Evolutionary conservation across 176 grass and related monocot species (phyloP).

Genomic region (Saccharum spontaneum): DNA sequence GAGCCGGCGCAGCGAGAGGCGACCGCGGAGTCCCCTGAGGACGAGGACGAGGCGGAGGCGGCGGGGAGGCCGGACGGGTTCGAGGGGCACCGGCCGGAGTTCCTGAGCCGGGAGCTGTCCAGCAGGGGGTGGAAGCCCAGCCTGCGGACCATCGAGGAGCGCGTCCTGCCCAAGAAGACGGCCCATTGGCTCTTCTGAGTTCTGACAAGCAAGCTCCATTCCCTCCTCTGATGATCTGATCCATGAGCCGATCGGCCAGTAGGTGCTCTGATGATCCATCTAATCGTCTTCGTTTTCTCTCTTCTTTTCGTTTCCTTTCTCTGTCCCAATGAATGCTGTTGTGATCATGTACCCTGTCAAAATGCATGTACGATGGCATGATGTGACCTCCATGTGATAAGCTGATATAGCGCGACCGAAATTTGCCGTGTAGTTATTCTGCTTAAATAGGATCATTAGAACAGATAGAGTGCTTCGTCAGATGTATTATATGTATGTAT

Average conservation of each 20-base stretch:
- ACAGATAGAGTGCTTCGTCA: not conserved
- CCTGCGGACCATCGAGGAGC: slow-evolving; percentile 83
- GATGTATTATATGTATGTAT: not conserved
- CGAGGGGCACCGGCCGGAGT: slow-evolving; percentile 57
- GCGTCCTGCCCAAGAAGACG: slow-evolving; percentile 51
- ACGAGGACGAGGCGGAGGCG: not conserved
- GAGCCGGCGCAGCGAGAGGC: not conserved
- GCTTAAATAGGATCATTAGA: not conserved
- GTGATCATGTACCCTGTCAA: slow-evolving; percentile 6
- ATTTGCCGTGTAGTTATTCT: slow-evolving; percentile 14
- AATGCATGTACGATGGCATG: slow-evolving; percentile 33
- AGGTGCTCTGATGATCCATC: not conserved
- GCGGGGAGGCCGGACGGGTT: slow-evolving; percentile 32
- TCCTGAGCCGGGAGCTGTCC: slow-evolving; percentile 76
- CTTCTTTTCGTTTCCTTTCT: not conserved
- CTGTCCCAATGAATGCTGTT: slow-evolving; percentile 17
- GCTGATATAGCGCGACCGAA: slow-evolving; percentile 25
- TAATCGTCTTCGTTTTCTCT: not conserved
- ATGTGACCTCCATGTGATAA: slow-evolving; percentile 34
- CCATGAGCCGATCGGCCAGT: not conserved
- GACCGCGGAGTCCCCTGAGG: not conserved
- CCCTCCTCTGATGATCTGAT: not conserved
- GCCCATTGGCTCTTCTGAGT: slow-evolving; percentile 77
- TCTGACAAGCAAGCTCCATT: slow-evolving; percentile 33
- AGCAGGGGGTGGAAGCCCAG: slow-evolving; percentile 87